These are phyloP conservation scores for Arctium lappa DNA, from an alignment of 129 eudicot species.

Conservation along the genomic window DNA sequence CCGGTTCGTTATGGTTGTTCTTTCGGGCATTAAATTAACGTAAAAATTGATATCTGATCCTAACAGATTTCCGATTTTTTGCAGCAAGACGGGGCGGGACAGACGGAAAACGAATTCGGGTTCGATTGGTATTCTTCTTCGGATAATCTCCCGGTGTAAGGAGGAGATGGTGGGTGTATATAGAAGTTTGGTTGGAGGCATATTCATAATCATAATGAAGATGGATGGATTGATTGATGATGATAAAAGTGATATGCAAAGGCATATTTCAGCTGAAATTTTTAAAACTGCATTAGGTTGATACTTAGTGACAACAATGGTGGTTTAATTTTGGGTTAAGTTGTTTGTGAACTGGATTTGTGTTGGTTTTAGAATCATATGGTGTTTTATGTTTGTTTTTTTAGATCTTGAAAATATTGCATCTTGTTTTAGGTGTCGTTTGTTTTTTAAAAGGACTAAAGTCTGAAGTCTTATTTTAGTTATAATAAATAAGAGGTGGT, in stretches of 20 bases:
- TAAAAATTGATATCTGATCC: background rate
- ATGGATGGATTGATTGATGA: background rate
- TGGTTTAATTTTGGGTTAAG: background rate
- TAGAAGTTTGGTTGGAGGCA: constrained; percentile 11
- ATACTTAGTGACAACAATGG: constrained; percentile 4
- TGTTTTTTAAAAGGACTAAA: too few species aligned
- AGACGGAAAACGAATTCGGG: constrained; percentile 44
- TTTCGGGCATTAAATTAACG: background rate
- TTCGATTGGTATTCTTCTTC: constrained; percentile 54
- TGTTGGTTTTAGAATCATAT: background rate
- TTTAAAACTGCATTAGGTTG: constrained; percentile 26
- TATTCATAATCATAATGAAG: background rate
- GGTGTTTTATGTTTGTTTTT: background rate
- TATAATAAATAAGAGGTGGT: too few species aligned
- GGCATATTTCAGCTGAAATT: constrained; percentile 22
- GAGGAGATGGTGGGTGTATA: constrained; percentile 27
- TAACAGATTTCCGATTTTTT: background rate
- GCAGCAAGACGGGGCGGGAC: constrained; percentile 67
- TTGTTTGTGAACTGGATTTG: constrained; percentile 1
- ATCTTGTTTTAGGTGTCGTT: background rate
- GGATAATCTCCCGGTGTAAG: constrained; percentile 67
- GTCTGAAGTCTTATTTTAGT: too few species aligned
- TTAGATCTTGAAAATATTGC: background rate
- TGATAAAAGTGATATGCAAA: constrained; percentile 15
- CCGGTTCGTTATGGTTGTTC: constrained; percentile 44